Evolutionary conservation across 2,329 filamentous ascomycete species (phyloP).

Genomic region (Hyphodiscus sp.): DNA sequence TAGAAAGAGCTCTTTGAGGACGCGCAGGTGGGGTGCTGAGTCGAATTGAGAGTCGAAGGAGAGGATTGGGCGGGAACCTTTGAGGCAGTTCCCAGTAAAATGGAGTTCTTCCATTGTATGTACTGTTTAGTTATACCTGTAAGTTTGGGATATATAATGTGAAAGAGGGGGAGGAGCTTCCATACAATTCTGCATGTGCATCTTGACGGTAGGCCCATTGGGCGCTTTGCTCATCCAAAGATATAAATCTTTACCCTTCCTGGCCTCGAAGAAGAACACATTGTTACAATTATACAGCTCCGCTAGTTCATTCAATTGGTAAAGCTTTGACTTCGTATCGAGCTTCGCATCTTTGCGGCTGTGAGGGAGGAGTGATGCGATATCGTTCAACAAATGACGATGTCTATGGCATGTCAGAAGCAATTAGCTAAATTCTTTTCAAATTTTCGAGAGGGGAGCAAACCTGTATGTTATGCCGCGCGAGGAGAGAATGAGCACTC

Average conservation of each 20-base stretch:
- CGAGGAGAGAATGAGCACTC: slow-evolving; percentile 86
- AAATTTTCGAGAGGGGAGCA: slow-evolving; percentile 11
- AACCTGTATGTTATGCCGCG: slow-evolving; percentile 85
- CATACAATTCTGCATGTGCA: slow-evolving; percentile 71
- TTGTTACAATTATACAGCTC: slow-evolving; percentile 92
- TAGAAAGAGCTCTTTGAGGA: slow-evolving; percentile 84
- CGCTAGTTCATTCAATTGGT: slow-evolving; percentile 66
- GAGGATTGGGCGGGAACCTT: slow-evolving; percentile 83
- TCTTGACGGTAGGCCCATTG: slow-evolving; percentile 50
- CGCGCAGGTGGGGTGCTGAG: slow-evolving; percentile 66
- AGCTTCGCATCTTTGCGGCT: slow-evolving; percentile 93
- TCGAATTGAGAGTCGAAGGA: slow-evolving; percentile 90
- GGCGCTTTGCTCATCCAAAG: slow-evolving; percentile 89
- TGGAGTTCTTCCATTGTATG: slow-evolving; percentile 97
- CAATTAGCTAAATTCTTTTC: neutral
- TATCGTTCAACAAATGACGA: slow-evolving; percentile 85
- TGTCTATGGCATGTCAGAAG: slow-evolving; percentile 50
- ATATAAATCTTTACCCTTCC: slow-evolving; percentile 92
- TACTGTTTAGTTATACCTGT: slow-evolving; percentile 39
- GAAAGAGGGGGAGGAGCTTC: neutral
- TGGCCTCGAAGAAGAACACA: slow-evolving; percentile 88
- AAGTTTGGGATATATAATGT: slow-evolving; percentile 19
- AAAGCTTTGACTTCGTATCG: slow-evolving; percentile 86
- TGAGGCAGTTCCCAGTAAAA: slow-evolving; percentile 94
- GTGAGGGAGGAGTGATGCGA: slow-evolving; percentile 84